Percentiles rank a stretch among this genome's conserved stretches.
phyloP scores from a whole-genome alignment of 495 filamentous ascomycete genomes.

The Annulohypoxylon moriforme region DNA sequence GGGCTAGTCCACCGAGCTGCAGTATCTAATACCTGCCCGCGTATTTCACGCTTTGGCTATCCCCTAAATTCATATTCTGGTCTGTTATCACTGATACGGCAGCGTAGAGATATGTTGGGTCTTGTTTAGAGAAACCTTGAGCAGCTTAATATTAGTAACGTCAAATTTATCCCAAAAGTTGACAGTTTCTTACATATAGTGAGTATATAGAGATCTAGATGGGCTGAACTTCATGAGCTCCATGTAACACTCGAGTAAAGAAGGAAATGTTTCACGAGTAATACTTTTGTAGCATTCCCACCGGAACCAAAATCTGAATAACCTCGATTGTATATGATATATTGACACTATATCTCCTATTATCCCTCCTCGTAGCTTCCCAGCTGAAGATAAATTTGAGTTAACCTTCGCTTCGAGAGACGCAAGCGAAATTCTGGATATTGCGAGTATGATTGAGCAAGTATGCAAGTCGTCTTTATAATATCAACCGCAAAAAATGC shows the following conservation, averaged over 20 bases:
- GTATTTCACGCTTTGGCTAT: too few species aligned
- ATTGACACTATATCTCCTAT: not conserved
- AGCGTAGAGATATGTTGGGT: too few species aligned
- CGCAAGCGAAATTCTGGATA: not conserved
- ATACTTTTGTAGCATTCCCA: not conserved
- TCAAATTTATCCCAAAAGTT: too few species aligned
- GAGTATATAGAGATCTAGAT: not conserved
- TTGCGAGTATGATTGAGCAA: conserved; percentile 36
- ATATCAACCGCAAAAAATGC: not conserved
- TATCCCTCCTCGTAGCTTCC: not conserved
- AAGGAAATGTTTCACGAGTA: not conserved
- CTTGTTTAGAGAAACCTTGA: too few species aligned
- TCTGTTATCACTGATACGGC: too few species aligned
- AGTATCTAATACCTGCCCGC: too few species aligned
- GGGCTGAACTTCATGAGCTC: too few species aligned
- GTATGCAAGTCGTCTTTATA: not conserved
- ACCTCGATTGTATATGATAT: too few species aligned
- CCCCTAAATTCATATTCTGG: too few species aligned
- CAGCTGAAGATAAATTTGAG: not conserved
- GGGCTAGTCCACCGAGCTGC: too few species aligned
- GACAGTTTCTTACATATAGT: not conserved
- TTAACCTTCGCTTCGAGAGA: too few species aligned
- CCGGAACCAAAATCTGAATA: not conserved
- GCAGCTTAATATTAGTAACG: too few species aligned
- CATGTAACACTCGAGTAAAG: not conserved